Conservation (phyloP, 441 rosid genomes). For the Viola pubescens region DNA sequence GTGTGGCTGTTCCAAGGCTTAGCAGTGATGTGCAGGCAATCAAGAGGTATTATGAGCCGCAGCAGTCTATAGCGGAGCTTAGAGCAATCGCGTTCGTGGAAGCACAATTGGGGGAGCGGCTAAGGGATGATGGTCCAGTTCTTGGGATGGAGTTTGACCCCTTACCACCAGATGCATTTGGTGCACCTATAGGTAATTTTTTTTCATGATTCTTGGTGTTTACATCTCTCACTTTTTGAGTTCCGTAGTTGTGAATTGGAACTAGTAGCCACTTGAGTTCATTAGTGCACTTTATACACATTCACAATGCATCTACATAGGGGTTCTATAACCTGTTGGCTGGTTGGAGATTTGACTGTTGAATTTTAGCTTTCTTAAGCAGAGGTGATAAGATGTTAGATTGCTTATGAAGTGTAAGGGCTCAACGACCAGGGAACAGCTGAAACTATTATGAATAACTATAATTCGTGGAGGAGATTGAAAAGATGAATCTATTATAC, state of each 20-base stretch:
- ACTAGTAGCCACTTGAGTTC: background rate
- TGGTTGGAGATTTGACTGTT: background rate
- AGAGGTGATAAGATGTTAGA: too few relatives aligned
- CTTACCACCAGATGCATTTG: conserved; percentile 94
- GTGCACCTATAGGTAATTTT: conserved; percentile 69
- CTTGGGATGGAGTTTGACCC: conserved; percentile 99
- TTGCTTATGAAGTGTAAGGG: too few relatives aligned
- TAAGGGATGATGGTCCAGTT: conserved; percentile 92
- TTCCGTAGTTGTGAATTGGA: background rate
- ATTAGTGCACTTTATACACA: too few relatives aligned
- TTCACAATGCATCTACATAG: too few relatives aligned
- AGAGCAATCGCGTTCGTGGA: conserved; percentile 77
- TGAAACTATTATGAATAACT: too few relatives aligned
- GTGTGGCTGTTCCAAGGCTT: conserved; percentile 35
- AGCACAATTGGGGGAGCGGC: conserved; percentile 85
- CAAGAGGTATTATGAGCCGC: conserved; percentile 54
- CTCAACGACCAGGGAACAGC: too few relatives aligned
- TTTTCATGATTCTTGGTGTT: background rate
- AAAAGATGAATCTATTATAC: too few relatives aligned
- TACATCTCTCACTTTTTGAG: background rate
- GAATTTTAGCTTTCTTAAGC: background rate
- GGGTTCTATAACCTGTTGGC: too few relatives aligned
- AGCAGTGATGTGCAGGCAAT: conserved; percentile 34
- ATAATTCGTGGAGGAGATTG: too few relatives aligned
- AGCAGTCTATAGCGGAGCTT: conserved; percentile 49